Conservation (phyloP, 2,329 filamentous ascomycete species). For the Penicillium sp. region DNA sequence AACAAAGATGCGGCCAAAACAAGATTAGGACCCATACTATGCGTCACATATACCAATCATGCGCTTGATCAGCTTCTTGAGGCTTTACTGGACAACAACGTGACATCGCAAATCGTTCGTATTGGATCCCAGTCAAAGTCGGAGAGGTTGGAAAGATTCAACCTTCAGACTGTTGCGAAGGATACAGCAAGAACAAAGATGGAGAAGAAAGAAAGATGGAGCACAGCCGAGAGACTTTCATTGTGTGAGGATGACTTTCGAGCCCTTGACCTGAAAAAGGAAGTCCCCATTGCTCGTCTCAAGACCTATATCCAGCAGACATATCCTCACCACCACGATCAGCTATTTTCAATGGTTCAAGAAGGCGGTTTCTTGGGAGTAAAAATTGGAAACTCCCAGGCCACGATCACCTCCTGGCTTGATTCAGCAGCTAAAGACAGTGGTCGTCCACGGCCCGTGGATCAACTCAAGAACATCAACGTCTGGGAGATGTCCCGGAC, state of each 20-base stretch:
- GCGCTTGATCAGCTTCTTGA: conserved; percentile 60
- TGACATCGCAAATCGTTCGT: conserved; percentile 53
- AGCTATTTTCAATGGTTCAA: neutral
- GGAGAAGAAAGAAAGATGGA: conserved; percentile 25
- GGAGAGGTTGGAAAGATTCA: conserved; percentile 50
- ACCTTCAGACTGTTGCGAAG: conserved; percentile 42
- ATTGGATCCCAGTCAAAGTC: conserved; percentile 61
- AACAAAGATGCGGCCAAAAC: conserved; percentile 21
- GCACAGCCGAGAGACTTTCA: conserved; percentile 15
- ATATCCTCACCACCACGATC: neutral
- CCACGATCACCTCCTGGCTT: neutral
- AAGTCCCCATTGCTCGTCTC: neutral
- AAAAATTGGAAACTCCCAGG: neutral
- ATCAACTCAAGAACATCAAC: neutral
- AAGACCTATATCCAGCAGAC: conserved; percentile 7
- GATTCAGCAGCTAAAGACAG: neutral
- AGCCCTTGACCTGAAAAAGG: conserved; percentile 7
- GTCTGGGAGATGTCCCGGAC: neutral
- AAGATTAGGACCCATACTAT: conserved; percentile 48
- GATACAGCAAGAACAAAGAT: conserved; percentile 38
- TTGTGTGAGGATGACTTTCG: conserved; percentile 11
- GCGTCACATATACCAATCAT: conserved; percentile 54
- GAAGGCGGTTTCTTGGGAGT: neutral
- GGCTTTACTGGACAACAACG: conserved; percentile 48
- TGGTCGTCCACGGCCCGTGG: neutral